Evolutionary conservation across 192 early-diverging fungal species (phyloP), one percentile per base, ranked within the genome.

Genomic region (Coemansia biformis): DNA sequence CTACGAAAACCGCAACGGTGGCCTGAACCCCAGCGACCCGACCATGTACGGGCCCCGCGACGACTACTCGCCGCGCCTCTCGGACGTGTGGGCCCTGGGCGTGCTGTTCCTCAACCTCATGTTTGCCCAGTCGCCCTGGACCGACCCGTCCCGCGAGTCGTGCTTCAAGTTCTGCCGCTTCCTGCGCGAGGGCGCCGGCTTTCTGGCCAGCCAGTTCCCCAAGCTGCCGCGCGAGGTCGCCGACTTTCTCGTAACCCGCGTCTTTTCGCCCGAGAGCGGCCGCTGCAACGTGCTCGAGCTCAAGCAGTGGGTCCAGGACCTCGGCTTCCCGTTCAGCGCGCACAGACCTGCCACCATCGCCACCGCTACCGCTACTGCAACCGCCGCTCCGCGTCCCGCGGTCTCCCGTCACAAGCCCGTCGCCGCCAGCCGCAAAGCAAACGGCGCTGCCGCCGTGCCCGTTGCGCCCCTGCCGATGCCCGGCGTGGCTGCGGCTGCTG

Each of bases 41-140:
- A 66, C 66, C 1, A 46, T 68, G 13, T 75, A 75, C 23, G 72
- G 72, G 10, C 77, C 68, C 10, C 77, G 67, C 26, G 66, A 70
- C 38, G 57, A 68, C 59, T 87, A 87, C 54, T 77, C 81, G 44
- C 75, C 82, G 5, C 63, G 75, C 29, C 65, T 77, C 30, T 80
- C 81, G 23, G 85, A 87, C 32, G 64, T 87, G 29, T 87, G 85
- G 85, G 82, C 85, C 11, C 68, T 87, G 38, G 85, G 85, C 37
- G 83, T 87, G 36, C 78, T 87, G 23, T 71, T 87, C 36, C 71
- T 87, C 61, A 87, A 87, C 46, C 52, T 87, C 46, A 51, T 85
- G 5, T 86, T 81, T 48, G 83, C 79, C 44, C 80, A 81, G 43
- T 82, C 80, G 28, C 85, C 83, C n/a, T 86, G 85, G 85, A 77